A percentile compares a stretch with the other conserved stretches of the same genome.
Conservation (phyloP, 2,329 filamentous ascomycete genomes). For the Aschersonia sp. region DNA sequence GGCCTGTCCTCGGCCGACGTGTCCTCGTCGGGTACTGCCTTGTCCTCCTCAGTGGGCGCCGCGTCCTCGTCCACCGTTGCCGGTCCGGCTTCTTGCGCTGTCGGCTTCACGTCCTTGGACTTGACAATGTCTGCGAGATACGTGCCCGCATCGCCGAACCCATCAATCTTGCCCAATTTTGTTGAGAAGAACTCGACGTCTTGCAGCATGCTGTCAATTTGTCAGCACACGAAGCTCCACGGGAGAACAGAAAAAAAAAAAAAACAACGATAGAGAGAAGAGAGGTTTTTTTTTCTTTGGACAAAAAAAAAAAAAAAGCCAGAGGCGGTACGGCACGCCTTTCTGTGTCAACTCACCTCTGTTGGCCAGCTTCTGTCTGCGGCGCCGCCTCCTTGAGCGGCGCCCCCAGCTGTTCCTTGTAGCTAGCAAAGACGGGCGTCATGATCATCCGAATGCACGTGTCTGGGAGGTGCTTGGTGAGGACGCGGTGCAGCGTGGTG, state of each 20-base stretch:
- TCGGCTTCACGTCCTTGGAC: conserved; percentile 33
- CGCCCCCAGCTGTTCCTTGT: conserved; percentile 63
- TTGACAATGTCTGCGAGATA: conserved; percentile 51
- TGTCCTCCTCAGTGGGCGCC: background rate
- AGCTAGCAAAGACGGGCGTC: conserved; percentile 68
- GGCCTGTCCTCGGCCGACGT: background rate
- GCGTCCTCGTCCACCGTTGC: conserved; percentile 6
- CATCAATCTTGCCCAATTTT: conserved; percentile 63
- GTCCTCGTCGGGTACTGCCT: background rate
- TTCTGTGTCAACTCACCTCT: conserved; percentile 41
- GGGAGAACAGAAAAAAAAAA: background rate
- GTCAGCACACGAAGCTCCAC: no score
- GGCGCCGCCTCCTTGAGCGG: conserved; percentile 53
- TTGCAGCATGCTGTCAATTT: conserved; percentile 47
- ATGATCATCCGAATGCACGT: conserved; percentile 70
- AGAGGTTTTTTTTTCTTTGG: no score
- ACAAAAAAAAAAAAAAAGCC: background rate
- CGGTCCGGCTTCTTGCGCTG: conserved; percentile 5
- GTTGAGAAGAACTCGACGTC: conserved; percentile 62
- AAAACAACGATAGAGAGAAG: background rate
- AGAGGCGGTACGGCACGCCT: background rate
- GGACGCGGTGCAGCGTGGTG: conserved; percentile 65
- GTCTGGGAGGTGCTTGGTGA: conserved; percentile 70
- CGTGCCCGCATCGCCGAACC: conserved; percentile 59
- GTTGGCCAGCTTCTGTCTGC: conserved; percentile 51